These are phyloP conservation scores for Diaporthe capsici DNA, from an alignment of 2,329 filamentous ascomycete genomes.

Conservation along the genomic window DNA sequence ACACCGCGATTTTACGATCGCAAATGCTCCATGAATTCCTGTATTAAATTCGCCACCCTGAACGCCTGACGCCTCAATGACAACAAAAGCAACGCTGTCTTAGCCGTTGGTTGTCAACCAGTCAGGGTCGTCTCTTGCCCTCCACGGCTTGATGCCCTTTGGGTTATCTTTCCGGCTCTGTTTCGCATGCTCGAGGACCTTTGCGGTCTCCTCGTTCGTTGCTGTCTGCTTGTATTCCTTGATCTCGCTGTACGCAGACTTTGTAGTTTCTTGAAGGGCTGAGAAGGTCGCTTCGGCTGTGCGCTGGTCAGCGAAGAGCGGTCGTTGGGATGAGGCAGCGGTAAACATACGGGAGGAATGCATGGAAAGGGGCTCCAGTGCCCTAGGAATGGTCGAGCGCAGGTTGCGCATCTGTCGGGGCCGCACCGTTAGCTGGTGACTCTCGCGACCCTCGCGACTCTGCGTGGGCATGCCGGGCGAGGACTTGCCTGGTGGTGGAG, in stretches of 20 bases:
- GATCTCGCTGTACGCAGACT: constrained; percentile 64
- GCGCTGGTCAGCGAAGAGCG: constrained; percentile 43
- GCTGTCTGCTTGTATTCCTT: constrained; percentile 64
- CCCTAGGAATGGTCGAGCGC: constrained; percentile 63
- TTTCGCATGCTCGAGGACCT: constrained; percentile 65
- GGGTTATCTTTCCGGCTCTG: constrained; percentile 69
- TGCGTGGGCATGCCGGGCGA: background rate
- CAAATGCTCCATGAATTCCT: background rate
- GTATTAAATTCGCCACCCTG: background rate
- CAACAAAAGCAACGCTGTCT: background rate
- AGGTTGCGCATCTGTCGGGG: constrained; percentile 52
- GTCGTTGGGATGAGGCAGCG: background rate
- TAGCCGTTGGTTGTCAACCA: constrained; percentile 59
- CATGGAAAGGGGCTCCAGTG: constrained; percentile 64
- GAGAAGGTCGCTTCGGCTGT: constrained; percentile 65
- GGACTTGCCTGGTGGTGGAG: constrained; percentile 67
- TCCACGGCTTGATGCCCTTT: constrained; percentile 71
- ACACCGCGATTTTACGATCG: background rate
- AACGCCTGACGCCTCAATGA: background rate
- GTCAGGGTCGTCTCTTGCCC: constrained; percentile 69
- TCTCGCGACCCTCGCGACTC: background rate
- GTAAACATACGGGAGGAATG: constrained; percentile 64
- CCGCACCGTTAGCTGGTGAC: constrained; percentile 23
- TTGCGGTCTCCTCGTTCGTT: constrained; percentile 61
- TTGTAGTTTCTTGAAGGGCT: constrained; percentile 63